A percentile compares a stretch with the other conserved stretches of the same genome.
These are phyloP conservation scores for Diversispora epigaea DNA, from an alignment of 192 early-diverging fungal species.

Conservation along the genomic window DNA sequence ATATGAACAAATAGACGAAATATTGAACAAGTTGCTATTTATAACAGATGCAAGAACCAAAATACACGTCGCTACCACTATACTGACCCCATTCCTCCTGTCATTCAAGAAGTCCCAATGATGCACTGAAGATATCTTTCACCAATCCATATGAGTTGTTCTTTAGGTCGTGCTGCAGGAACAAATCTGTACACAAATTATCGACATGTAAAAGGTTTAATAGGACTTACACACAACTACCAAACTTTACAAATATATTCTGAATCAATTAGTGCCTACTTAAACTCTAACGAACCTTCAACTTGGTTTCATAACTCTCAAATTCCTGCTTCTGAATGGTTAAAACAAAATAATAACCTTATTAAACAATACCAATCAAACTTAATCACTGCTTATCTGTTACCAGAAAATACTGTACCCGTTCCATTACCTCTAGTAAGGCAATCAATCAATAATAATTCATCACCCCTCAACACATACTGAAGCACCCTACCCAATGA, in stretches of 20 bases:
- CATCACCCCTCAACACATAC: neutral
- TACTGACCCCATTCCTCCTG: neutral
- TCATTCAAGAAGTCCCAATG: neutral
- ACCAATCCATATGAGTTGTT: neutral
- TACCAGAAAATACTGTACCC: neutral
- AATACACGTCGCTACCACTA: neutral
- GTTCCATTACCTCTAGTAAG: neutral
- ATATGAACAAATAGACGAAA: neutral
- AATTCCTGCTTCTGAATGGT: neutral
- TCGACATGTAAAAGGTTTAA: neutral
- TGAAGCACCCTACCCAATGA: neutral
- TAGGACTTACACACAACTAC: neutral
- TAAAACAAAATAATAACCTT: neutral
- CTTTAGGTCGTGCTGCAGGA: neutral
- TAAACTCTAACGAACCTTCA: neutral
- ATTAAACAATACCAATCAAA: neutral
- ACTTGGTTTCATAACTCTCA: neutral
- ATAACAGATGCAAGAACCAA: neutral
- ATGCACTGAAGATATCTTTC: constrained; percentile 6
- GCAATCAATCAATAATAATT: neutral
- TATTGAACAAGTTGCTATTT: constrained; percentile 2
- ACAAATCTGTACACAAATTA: constrained; percentile 9
- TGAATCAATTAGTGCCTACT: neutral
- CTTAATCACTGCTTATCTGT: neutral
- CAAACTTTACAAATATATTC: neutral